Percentiles rank a stretch among this genome's conserved stretches.
Conservation (phyloP, 306 rosid genomes). For the Rubus parviflorus region DNA sequence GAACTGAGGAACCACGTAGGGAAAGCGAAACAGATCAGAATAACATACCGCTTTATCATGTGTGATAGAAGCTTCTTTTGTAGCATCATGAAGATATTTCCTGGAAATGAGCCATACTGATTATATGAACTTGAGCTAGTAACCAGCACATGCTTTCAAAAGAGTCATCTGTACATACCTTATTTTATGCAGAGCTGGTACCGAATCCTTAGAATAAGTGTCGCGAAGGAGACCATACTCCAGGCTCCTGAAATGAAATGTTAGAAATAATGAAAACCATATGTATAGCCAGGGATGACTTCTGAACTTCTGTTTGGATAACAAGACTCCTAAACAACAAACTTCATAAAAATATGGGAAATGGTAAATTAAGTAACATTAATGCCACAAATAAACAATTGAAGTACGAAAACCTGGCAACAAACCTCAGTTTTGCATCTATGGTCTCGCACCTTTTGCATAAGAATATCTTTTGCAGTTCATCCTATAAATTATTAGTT, state of each 20-base stretch:
- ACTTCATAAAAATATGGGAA: background rate
- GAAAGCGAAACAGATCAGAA: background rate
- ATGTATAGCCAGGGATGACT: background rate
- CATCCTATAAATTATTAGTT: constrained; percentile 55
- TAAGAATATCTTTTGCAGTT: constrained; percentile 83
- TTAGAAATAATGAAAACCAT: constrained; percentile 1
- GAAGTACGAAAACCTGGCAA: constrained; percentile 13
- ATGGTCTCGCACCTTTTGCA: constrained; percentile 92
- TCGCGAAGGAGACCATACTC: constrained; percentile 69
- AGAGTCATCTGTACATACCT: constrained; percentile 40
- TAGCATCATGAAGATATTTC: constrained; percentile 86
- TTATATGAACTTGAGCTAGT: constrained; percentile 12
- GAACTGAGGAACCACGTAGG: background rate
- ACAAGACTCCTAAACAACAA: background rate
- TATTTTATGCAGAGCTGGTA: constrained; percentile 83
- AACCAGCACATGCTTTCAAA: constrained; percentile 18
- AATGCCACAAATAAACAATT: background rate
- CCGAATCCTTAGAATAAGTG: constrained; percentile 81
- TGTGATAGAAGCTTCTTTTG: constrained; percentile 82
- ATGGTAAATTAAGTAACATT: background rate
- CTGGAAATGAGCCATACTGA: constrained; percentile 34
- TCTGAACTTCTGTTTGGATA: background rate
- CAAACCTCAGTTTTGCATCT: constrained; percentile 89
- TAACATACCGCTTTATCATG: constrained; percentile 83
- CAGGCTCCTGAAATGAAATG: constrained; percentile 56